phyloP scores from a whole-genome alignment of 139 green algal species.

The Haematococcus lacustris region DNA sequence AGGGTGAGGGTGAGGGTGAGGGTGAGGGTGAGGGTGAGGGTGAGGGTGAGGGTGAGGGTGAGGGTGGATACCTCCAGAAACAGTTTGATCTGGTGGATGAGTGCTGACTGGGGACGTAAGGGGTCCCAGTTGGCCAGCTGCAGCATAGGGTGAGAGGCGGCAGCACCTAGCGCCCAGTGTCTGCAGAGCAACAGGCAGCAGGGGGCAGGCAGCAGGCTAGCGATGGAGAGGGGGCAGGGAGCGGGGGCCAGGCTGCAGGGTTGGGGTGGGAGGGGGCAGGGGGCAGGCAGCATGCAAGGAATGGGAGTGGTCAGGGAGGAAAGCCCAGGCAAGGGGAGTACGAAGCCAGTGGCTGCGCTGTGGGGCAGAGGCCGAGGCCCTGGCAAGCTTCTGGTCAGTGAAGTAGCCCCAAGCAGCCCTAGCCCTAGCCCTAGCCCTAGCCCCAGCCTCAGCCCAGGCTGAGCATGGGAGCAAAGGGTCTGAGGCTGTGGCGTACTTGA shows the following conservation, averaged over 20 bases:
- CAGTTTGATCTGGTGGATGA: constrained; percentile 45
- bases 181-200: constrained; percentile 7
- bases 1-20: too few relatives aligned
- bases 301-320: background rate
- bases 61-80: constrained; percentile 56
- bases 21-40: background rate
- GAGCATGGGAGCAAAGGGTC: too few relatives aligned
- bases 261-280: background rate
- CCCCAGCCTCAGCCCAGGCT: background rate
- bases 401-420: background rate
- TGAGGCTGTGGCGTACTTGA: constrained; percentile 14
- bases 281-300: background rate
- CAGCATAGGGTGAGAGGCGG: constrained; percentile 59
- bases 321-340: background rate
- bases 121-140: constrained; percentile 66
- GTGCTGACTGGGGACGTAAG: constrained; percentile 29
- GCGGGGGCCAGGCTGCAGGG: background rate
- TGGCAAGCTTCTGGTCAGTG: background rate
- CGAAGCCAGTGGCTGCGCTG: background rate
- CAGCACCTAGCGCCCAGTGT: constrained; percentile 30
- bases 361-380: background rate
- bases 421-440: background rate
- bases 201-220: background rate
- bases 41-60: background rate
- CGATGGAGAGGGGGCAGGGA: background rate